A percentile compares a stretch with the other conserved stretches of the same genome.
Evolutionary conservation across 1,284 basidiomycete species (phyloP).

Genomic region (Leccinum pachyderme): DNA sequence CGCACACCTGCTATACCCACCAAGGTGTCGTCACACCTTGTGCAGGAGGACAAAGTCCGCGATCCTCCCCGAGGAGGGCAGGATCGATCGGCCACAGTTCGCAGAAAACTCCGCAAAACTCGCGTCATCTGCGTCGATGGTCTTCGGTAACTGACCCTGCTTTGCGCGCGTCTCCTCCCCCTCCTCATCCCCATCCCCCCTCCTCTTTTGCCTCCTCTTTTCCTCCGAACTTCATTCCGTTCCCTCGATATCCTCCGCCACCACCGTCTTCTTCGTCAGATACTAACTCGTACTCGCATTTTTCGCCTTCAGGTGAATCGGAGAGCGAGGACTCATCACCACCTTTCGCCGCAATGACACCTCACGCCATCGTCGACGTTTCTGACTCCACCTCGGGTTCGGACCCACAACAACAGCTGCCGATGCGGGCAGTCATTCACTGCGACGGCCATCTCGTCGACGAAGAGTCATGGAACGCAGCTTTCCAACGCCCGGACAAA

Average conservation of each 20-base stretch:
- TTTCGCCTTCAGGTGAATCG: conserved; percentile 28
- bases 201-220: conserved; percentile 15
- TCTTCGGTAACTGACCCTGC: conserved; percentile 33
- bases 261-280: conserved; percentile 15
- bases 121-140: conserved; percentile 34
- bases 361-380: conserved; percentile 23
- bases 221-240: conserved; percentile 15
- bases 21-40: conserved; percentile 12
- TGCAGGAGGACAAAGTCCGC: conserved; percentile 27
- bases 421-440: conserved; percentile 20
- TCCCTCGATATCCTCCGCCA: conserved; percentile 19
- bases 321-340: conserved; percentile 22
- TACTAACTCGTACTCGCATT: conserved; percentile 18
- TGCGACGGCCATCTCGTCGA: conserved; percentile 31
- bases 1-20: conserved; percentile 24
- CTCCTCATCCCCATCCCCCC: neutral
- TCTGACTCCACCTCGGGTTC: conserved; percentile 8
- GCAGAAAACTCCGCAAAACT: conserved; percentile 28
- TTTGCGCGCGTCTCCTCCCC: conserved; percentile 23
- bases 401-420: conserved; percentile 4
- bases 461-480: conserved; percentile 29
- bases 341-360: conserved; percentile 8
- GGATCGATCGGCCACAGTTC: conserved; percentile 34
- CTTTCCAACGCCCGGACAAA: conserved; percentile 25
- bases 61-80: conserved; percentile 34